These are phyloP conservation scores for Torulaspora delbrueckii DNA, from an alignment of 805 yeast genomes.

Conservation along the genomic window DNA sequence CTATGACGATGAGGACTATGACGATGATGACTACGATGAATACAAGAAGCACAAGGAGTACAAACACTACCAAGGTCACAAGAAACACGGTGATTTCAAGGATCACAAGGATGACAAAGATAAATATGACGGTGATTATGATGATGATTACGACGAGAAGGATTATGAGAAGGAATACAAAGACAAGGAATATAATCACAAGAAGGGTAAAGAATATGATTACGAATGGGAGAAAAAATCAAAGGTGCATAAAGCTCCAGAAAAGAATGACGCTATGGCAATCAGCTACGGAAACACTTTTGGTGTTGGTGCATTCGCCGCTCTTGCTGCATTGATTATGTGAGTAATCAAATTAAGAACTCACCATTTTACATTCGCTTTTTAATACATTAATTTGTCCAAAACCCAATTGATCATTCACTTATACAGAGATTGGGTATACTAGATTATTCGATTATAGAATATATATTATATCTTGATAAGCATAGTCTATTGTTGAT, in stretches of 20 bases:
- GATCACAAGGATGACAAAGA: slow-evolving; percentile 3
- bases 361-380: not conserved
- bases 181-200: slow-evolving; percentile 2
- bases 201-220: slow-evolving; percentile 4
- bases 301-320: slow-evolving; percentile 17
- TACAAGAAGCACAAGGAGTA: slow-evolving; percentile 1
- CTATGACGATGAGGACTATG: slow-evolving; percentile 3
- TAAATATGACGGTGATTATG: not conserved
- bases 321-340: slow-evolving; percentile 15
- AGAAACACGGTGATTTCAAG: not conserved
- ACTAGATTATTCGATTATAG: not conserved
- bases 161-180: slow-evolving; percentile 1
- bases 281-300: slow-evolving; percentile 5
- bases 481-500: slow-evolving; percentile 1
- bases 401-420: not conserved
- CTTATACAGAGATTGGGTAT: not conserved
- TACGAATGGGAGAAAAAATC: slow-evolving; percentile 3
- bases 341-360: not conserved
- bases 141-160: not conserved
- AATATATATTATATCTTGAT: not conserved
- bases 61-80: not conserved
- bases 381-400: not conserved
- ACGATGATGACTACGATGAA: slow-evolving; percentile 3
- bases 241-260: not conserved
- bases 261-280: slow-evolving; percentile 8